phyloP scores from a whole-genome alignment of 2,329 filamentous ascomycete genomes.

The Cordyceps tenuipes region DNA sequence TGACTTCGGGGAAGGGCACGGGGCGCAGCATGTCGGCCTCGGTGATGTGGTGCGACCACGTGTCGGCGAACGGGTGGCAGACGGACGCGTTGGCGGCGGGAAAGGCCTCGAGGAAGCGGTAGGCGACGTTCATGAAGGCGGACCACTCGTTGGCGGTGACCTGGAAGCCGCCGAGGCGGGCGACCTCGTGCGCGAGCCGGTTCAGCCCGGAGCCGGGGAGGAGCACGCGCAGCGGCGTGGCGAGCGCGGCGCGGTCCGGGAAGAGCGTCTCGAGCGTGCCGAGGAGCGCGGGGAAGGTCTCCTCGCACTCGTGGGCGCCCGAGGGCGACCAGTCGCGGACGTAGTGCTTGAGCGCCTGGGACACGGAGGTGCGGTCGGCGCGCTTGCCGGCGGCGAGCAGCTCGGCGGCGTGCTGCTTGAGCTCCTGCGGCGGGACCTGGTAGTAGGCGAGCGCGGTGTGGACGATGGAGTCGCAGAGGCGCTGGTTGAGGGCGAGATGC shows the following conservation, averaged over 20 bases:
- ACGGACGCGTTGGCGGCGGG: constrained; percentile 18
- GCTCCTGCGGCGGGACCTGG: constrained; percentile 32
- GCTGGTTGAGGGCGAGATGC: constrained; percentile 36
- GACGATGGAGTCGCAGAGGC: constrained; percentile 38
- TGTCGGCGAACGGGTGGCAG: constrained; percentile 45
- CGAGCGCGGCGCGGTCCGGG: constrained; percentile 16
- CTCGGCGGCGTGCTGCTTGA: constrained; percentile 33
- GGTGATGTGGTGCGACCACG: constrained; percentile 47
- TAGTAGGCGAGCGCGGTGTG: constrained; percentile 38
- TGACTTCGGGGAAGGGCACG: constrained; percentile 36
- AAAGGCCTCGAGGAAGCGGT: constrained; percentile 37
- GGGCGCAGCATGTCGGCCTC: constrained; percentile 37
- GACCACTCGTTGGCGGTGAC: constrained; percentile 52
- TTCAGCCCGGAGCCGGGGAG: constrained; percentile 47
- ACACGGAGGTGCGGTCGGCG: constrained; percentile 39
- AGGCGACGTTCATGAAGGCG: constrained; percentile 47
- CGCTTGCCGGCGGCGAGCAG: constrained; percentile 25
- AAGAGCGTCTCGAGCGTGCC: constrained; percentile 25
- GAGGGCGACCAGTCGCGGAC: constrained; percentile 48
- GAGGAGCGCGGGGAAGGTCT: constrained; percentile 32
- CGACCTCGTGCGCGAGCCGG: constrained; percentile 43
- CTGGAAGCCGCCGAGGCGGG: constrained; percentile 38
- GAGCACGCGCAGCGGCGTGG: constrained; percentile 29
- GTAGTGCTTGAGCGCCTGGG: constrained; percentile 48
- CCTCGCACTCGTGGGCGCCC: constrained; percentile 37